Conservation (phyloP, 306 rosid genomes). For the Cucurbita maxima region DNA sequence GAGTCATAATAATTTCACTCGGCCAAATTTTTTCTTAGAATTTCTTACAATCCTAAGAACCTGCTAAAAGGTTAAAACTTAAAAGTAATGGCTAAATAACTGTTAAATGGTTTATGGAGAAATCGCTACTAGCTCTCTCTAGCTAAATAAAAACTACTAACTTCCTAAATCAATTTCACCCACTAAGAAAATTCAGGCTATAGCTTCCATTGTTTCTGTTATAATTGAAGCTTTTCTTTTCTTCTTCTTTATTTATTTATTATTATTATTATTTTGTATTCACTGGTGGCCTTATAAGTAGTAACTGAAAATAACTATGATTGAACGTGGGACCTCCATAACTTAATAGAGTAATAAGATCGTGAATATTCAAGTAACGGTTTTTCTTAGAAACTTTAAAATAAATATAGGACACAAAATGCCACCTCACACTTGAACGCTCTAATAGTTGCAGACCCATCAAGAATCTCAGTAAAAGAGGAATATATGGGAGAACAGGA, state of each 20-base stretch:
- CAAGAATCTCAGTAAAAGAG: constrained; percentile 85
- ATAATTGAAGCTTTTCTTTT: background rate
- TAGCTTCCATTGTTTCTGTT: background rate
- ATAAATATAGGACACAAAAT: background rate
- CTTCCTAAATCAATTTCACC: background rate
- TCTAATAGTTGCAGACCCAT: constrained; percentile 76
- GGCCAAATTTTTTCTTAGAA: background rate
- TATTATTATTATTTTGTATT: background rate
- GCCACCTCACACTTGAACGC: constrained; percentile 80
- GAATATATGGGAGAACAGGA: constrained; percentile 95
- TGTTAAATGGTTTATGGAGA: background rate
- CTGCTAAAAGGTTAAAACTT: background rate
- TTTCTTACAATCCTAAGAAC: background rate
- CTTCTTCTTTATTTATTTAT: background rate
- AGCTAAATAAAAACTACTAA: background rate
- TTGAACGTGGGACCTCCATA: background rate
- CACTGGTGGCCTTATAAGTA: background rate
- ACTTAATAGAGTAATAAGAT: background rate
- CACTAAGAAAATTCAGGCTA: background rate
- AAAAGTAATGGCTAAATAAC: background rate
- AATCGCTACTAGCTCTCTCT: background rate
- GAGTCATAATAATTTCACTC: background rate
- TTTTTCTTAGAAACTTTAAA: background rate
- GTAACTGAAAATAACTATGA: background rate
- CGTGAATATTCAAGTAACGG: background rate